Evolutionary conservation across 2,329 filamentous ascomycete genomes (phyloP), one percentile per base, ranked within the genome.

Genomic region (Claviceps sp.): DNA sequence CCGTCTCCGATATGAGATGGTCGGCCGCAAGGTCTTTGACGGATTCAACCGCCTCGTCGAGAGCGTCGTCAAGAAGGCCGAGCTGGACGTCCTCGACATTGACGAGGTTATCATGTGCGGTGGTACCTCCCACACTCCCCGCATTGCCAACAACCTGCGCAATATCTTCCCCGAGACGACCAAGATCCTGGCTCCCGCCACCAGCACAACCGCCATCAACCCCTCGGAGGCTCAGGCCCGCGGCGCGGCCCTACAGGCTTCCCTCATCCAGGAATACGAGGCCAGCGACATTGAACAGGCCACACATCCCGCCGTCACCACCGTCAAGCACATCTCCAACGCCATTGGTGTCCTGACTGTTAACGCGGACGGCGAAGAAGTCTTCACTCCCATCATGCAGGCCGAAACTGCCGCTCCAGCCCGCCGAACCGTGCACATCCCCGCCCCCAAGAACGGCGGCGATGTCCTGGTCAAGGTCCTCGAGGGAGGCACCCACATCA

Each of bases 41-140:
- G 86, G 88, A 58, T 90, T 98, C 74, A 89, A 85, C 67, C 81
- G 86, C 57, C 76, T 97, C 52, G 84, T 96, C 53, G 82, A 90
- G 68, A 78, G 85, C 58, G 89, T 82, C 50, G 78, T 98, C 58
- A 85, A 90, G 75, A 97, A 97, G 78, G 93, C 93, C 46, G 85
- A 83, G 39, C 78, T 98, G 46, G 91, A 97, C 66, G 80, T 94
- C 52, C 80, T 97, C 56, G 91, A 98, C 66, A 80, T 98, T 53
- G 86, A 95, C 65, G 89, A 96, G 75, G 86, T 97, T 59, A 88
- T 98, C 66, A 82, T 97, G 60, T 86, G 87, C 47, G 93, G 93
- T 59, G 93, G 93, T 62, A 87, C 87, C 57, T 86, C 90, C 4
- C 90, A 98, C 76, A 96, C 88, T 1, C 93, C 93, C 56, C 89